A percentile compares a stretch with the other conserved stretches of the same genome.
phyloP scores from a whole-genome alignment of 768 basidiomycete species.

The Strobilomyces confusus region DNA sequence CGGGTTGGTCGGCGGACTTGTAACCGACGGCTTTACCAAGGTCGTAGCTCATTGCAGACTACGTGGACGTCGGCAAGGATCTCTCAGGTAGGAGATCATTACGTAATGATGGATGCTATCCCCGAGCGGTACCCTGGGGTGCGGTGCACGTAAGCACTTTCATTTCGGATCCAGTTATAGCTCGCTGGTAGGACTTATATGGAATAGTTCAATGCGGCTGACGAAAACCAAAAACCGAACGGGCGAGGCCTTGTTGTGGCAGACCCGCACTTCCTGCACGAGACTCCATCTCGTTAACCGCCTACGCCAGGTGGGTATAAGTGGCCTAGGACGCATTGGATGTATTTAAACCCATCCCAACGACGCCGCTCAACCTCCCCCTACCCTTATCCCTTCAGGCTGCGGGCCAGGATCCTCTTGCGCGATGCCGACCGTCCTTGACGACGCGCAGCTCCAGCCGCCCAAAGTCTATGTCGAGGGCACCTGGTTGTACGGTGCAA shows the following conservation, averaged over 20 bases:
- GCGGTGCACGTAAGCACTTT: neutral
- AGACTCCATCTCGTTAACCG: neutral
- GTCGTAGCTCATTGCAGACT: slow-evolving; percentile 32
- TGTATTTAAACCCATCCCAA: neutral
- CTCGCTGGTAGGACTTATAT: neutral
- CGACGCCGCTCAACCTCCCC: neutral
- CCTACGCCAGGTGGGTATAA: neutral
- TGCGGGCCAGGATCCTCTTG: neutral
- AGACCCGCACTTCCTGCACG: neutral
- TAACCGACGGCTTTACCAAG: slow-evolving; percentile 66
- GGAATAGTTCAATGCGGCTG: neutral
- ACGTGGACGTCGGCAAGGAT: too few species aligned
- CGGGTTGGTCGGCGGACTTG: slow-evolving; percentile 48
- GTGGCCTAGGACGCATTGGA: neutral
- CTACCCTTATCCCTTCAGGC: slow-evolving; percentile 4
- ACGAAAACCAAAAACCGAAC: neutral
- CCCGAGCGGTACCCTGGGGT: too few species aligned
- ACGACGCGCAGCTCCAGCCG: slow-evolving; percentile 9
- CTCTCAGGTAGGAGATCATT: neutral
- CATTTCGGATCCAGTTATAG: neutral
- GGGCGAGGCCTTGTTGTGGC: neutral
- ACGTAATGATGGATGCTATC: neutral
- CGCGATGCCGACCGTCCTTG: slow-evolving; percentile 15
- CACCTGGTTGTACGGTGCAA: slow-evolving; percentile 30
- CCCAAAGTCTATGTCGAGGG: slow-evolving; percentile 22